These are phyloP conservation scores for Cyclanthera cordifolia DNA, from an alignment of 306 rosid genomes.

Conservation along the genomic window DNA sequence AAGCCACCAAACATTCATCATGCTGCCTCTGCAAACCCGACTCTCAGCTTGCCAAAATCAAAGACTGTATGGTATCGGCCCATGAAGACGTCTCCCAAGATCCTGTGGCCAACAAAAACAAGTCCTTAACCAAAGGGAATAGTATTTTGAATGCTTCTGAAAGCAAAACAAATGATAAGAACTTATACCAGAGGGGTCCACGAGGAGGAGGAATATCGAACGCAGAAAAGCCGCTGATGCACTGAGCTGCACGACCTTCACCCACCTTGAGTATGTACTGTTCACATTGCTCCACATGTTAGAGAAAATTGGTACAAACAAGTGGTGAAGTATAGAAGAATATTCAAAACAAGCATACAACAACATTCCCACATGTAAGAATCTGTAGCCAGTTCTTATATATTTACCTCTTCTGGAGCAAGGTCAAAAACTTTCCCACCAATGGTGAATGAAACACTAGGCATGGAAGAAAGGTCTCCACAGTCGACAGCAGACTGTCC, in stretches of 20 bases:
- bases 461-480: slow-evolving; percentile 49
- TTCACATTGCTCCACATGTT: slow-evolving; percentile 11
- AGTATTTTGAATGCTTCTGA: background rate
- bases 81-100: slow-evolving; percentile 90
- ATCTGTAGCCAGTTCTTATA: no score
- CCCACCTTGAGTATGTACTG: slow-evolving; percentile 76
- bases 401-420: slow-evolving; percentile 49
- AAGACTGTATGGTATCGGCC: slow-evolving; percentile 82
- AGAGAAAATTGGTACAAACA: slow-evolving; percentile 5
- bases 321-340: background rate
- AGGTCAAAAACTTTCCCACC: slow-evolving; percentile 58
- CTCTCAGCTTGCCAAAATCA: slow-evolving; percentile 59
- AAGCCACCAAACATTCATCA: slow-evolving; percentile 20
- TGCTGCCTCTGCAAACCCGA: slow-evolving; percentile 85
- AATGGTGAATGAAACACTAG: slow-evolving; percentile 67
- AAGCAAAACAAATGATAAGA: background rate
- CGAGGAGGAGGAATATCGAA: slow-evolving; percentile 82
- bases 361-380: no score
- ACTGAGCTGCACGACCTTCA: slow-evolving; percentile 57
- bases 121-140: slow-evolving; percentile 15
- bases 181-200: slow-evolving; percentile 78
- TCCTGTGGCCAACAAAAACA: slow-evolving; percentile 37
- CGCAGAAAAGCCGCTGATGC: slow-evolving; percentile 74
- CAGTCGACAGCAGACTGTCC: slow-evolving; percentile 76
- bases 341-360: no score